Conservation (phyloP, 306 rosid species). For the Cicer cuneatum region DNA sequence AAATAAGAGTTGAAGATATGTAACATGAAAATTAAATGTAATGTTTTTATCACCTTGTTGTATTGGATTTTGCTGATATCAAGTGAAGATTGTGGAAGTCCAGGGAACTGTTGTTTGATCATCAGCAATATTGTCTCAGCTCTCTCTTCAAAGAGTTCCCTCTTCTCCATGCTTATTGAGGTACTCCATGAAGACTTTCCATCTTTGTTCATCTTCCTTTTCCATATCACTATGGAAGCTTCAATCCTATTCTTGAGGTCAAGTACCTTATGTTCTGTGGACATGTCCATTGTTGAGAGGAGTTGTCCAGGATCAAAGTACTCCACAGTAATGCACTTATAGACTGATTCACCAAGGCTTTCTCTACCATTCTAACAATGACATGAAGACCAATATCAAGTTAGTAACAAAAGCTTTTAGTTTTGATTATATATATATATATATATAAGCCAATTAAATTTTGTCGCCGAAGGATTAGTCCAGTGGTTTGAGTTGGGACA, state of each 20-base stretch:
- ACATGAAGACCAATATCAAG: conserved; percentile 32
- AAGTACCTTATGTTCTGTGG: conserved; percentile 81
- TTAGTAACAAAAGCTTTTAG: conserved; percentile 1
- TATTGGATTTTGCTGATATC: conserved; percentile 90
- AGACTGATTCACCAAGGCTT: conserved; percentile 78
- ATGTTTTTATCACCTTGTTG: conserved; percentile 60
- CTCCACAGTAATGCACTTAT: conserved; percentile 73
- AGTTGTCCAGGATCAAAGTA: conserved; percentile 73
- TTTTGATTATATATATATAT: conserved; percentile 21
- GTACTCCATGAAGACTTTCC: conserved; percentile 85
- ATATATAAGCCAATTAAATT: background rate
- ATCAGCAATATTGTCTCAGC: conserved; percentile 78
- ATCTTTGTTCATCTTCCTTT: conserved; percentile 89
- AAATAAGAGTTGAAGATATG: too few relatives aligned
- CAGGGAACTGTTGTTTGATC: conserved; percentile 83
- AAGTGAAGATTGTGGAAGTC: conserved; percentile 90
- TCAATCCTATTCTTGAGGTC: conserved; percentile 87
- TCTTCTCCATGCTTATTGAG: conserved; percentile 83
- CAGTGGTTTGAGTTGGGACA: too few relatives aligned
- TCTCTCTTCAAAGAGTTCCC: conserved; percentile 91
- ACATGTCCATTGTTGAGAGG: conserved; percentile 66
- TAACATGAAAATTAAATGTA: conserved; percentile 3
- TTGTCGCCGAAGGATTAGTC: too few relatives aligned
- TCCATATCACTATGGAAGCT: conserved; percentile 94
- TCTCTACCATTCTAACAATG: conserved; percentile 78